These are phyloP conservation scores for Vishniacozyma victoriae DNA, from an alignment of 768 basidiomycete species.

Conservation along the genomic window DNA sequence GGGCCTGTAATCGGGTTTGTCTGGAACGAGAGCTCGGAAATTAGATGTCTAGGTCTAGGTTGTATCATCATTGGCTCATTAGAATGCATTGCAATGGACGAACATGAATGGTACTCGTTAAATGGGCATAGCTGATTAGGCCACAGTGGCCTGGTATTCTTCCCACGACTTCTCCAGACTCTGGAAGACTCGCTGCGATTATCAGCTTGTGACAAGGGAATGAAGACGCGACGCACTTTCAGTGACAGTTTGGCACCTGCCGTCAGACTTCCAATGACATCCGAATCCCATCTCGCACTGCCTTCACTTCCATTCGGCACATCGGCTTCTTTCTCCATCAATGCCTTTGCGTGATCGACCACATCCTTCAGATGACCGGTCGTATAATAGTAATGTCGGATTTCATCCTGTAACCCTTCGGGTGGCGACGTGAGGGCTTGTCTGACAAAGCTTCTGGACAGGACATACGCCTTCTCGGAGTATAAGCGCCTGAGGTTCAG, in stretches of 20 bases:
- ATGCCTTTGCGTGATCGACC: conserved; percentile 56
- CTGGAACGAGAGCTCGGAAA: too few species aligned
- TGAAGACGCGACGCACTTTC: conserved; percentile 16
- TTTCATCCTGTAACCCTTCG: conserved; percentile 64
- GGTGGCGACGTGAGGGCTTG: conserved; percentile 77
- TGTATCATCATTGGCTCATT: too few species aligned
- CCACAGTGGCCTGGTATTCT: too few species aligned
- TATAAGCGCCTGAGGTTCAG: conserved; percentile 66
- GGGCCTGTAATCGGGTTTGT: too few species aligned
- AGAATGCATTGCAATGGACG: too few species aligned
- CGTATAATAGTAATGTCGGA: conserved; percentile 66
- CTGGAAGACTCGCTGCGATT: too few species aligned
- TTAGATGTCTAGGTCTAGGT: too few species aligned
- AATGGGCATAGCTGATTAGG: too few species aligned
- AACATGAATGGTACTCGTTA: too few species aligned
- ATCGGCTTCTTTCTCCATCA: conserved; percentile 64
- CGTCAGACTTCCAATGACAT: conserved; percentile 23
- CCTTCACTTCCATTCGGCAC: too few species aligned
- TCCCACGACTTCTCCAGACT: too few species aligned
- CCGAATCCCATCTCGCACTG: not conserved
- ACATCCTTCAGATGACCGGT: conserved; percentile 64
- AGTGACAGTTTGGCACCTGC: conserved; percentile 28
- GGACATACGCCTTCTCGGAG: conserved; percentile 85
- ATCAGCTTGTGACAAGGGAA: too few species aligned
- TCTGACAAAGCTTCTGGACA: conserved; percentile 83